These are phyloP conservation scores for Dioszegia hungarica DNA, from an alignment of 768 basidiomycete genomes.

Conservation along the genomic window DNA sequence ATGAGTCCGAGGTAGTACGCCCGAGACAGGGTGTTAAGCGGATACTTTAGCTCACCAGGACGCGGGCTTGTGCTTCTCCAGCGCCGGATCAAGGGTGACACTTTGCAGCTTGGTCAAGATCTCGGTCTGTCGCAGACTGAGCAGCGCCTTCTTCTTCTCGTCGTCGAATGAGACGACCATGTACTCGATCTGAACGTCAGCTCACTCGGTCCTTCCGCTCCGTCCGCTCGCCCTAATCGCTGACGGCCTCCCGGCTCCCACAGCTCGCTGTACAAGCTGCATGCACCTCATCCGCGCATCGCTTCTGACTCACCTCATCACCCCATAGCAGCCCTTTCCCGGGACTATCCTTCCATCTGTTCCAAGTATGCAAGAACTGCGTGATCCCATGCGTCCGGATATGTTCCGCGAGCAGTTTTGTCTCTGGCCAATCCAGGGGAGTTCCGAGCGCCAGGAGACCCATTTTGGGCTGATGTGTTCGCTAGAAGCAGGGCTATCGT, in stretches of 20 bases:
- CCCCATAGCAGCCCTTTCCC: slow-evolving; percentile 96
- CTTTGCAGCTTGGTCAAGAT: slow-evolving; percentile 73
- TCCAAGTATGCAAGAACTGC: slow-evolving; percentile 91
- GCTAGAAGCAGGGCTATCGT: not conserved
- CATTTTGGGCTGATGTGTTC: too few species aligned
- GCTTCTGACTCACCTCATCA: slow-evolving; percentile 88
- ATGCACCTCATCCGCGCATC: too few species aligned
- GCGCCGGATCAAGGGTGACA: slow-evolving; percentile 61
- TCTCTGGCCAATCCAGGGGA: slow-evolving; percentile 84
- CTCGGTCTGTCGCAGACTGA: slow-evolving; percentile 92
- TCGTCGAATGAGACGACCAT: slow-evolving; percentile 86
- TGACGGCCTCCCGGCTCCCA: too few species aligned
- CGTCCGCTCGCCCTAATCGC: too few species aligned
- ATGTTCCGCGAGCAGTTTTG: slow-evolving; percentile 79
- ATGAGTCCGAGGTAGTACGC: slow-evolving; percentile 7
- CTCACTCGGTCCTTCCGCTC: not conserved
- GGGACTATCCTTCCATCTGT: slow-evolving; percentile 78
- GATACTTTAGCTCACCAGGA: slow-evolving; percentile 36
- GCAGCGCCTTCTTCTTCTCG: slow-evolving; percentile 68
- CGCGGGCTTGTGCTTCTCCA: slow-evolving; percentile 37
- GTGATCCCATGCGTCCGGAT: slow-evolving; percentile 87
- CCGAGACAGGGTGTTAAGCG: not conserved
- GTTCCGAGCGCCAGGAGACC: slow-evolving; percentile 90
- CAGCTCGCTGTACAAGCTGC: too few species aligned
- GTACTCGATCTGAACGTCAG: slow-evolving; percentile 78